phyloP scores from a whole-genome alignment of 352 stramenopile species.

The Phytopythium kandeliae region DNA sequence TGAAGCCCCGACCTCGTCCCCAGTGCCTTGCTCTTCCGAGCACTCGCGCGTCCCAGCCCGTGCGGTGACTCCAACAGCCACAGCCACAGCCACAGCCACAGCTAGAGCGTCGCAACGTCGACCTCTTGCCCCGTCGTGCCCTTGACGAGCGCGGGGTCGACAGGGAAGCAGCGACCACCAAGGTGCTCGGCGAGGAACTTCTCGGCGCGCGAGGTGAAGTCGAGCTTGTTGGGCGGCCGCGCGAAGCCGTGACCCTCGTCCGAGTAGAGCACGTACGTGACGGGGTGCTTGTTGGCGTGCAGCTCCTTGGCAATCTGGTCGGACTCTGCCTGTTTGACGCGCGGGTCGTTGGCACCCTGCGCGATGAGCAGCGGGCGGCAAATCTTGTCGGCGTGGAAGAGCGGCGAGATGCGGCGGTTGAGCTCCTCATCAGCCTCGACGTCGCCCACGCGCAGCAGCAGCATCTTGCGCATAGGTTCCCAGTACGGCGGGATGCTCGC shows the following conservation, averaged over 20 bases:
- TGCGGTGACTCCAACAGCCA: no score
- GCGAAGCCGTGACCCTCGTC: slow-evolving; percentile 80
- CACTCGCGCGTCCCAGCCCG: no score
- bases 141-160: background rate
- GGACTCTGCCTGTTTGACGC: slow-evolving; percentile 63
- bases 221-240: slow-evolving; percentile 56
- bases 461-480: slow-evolving; percentile 31
- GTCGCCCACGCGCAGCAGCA: slow-evolving; percentile 31
- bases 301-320: slow-evolving; percentile 74
- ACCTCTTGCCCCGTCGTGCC: background rate
- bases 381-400: slow-evolving; percentile 78
- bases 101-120: background rate
- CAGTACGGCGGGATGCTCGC: slow-evolving; percentile 38
- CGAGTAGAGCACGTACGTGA: slow-evolving; percentile 78
- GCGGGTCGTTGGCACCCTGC: slow-evolving; percentile 76
- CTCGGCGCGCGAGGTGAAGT: slow-evolving; percentile 48
- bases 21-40: no score
- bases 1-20: no score
- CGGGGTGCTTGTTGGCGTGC: slow-evolving; percentile 54
- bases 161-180: slow-evolving; percentile 14
- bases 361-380: slow-evolving; percentile 68
- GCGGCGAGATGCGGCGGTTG: slow-evolving; percentile 44
- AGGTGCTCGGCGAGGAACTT: slow-evolving; percentile 28
- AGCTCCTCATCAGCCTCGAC: slow-evolving; percentile 31
- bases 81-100: no score